These are phyloP conservation scores for Pelargonium citronellum DNA, from an alignment of 441 rosid genomes.

Conservation along the genomic window DNA sequence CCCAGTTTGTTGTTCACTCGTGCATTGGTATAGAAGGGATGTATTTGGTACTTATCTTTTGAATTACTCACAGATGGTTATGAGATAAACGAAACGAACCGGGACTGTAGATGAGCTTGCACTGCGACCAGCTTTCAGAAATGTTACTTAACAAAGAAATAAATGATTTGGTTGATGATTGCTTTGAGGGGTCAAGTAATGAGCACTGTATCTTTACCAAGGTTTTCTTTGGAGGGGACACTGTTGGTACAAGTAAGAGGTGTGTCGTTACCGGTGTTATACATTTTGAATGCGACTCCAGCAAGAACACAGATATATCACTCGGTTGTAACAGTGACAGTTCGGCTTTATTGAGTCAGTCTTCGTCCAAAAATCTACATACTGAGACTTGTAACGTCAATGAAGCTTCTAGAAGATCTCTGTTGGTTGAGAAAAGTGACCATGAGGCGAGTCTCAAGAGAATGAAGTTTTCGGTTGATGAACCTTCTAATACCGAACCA, in stretches of 20 bases:
- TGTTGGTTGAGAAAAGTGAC: slow-evolving; percentile 33
- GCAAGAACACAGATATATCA: slow-evolving; percentile 34
- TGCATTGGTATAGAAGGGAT: slow-evolving; percentile 12
- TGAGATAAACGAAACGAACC: slow-evolving; percentile 9
- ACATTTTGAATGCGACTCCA: slow-evolving; percentile 38
- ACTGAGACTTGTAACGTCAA: slow-evolving; percentile 29
- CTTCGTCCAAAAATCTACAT: slow-evolving; percentile 33
- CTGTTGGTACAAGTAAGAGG: slow-evolving; percentile 35
- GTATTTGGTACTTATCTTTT: slow-evolving; percentile 2
- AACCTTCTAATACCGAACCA: slow-evolving; percentile 24
- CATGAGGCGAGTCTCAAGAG: slow-evolving; percentile 35
- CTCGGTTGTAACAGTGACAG: slow-evolving; percentile 51
- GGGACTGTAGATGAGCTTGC: slow-evolving; percentile 20
- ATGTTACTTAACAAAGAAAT: slow-evolving; percentile 31
- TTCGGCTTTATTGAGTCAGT: slow-evolving; percentile 54
- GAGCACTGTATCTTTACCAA: slow-evolving; percentile 54
- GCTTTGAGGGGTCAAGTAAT: slow-evolving; percentile 55
- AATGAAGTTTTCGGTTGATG: slow-evolving; percentile 39
- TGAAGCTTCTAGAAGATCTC: slow-evolving; percentile 30
- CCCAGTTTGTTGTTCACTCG: neutral
- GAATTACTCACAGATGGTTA: slow-evolving; percentile 7
- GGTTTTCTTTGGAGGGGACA: slow-evolving; percentile 50
- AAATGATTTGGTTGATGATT: slow-evolving; percentile 39
- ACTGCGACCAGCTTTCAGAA: slow-evolving; percentile 26
- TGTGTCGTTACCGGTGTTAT: slow-evolving; percentile 43